Evolutionary conservation across 495 filamentous ascomycete genomes (phyloP).

Genomic region (Podospora sp.): DNA sequence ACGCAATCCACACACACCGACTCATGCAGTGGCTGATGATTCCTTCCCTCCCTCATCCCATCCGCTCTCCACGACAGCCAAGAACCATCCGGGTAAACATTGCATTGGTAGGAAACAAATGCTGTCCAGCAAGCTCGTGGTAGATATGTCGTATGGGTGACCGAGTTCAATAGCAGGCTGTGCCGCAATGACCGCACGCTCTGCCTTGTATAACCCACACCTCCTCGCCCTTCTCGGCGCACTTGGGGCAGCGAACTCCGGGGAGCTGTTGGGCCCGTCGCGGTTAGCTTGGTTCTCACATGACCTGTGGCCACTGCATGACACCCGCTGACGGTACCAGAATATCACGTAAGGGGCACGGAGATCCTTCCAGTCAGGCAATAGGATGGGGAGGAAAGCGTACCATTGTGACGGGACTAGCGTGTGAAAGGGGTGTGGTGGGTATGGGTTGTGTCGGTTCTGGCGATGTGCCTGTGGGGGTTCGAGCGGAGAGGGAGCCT

Average conservation of each 20-base stretch:
- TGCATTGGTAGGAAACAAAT: background rate
- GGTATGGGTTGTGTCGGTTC: background rate
- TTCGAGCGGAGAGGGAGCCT: background rate
- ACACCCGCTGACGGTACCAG: background rate
- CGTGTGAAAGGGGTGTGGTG: background rate
- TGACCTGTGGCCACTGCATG: constrained; percentile 16
- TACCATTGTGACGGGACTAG: constrained; percentile 2
- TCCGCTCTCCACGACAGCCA: background rate
- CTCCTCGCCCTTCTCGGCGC: constrained; percentile 40
- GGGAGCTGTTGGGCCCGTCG: constrained; percentile 22
- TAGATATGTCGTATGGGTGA: background rate
- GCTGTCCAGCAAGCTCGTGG: background rate
- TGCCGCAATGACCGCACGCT: constrained; percentile 40
- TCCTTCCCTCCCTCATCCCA: no score
- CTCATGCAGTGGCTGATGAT: no score
- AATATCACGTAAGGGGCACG: constrained; percentile 9
- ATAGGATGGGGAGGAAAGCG: constrained; percentile 2
- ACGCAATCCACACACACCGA: background rate
- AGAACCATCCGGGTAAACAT: background rate
- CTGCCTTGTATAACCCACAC: constrained; percentile 47
- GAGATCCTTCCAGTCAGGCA: background rate
- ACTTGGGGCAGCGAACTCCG: constrained; percentile 42
- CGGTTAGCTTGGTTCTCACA: constrained; percentile 23
- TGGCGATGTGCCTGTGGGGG: background rate
- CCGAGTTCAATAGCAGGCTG: constrained; percentile 25